phyloP scores from a whole-genome alignment of 2,329 filamentous ascomycete genomes.

The Xylogone sp. region DNA sequence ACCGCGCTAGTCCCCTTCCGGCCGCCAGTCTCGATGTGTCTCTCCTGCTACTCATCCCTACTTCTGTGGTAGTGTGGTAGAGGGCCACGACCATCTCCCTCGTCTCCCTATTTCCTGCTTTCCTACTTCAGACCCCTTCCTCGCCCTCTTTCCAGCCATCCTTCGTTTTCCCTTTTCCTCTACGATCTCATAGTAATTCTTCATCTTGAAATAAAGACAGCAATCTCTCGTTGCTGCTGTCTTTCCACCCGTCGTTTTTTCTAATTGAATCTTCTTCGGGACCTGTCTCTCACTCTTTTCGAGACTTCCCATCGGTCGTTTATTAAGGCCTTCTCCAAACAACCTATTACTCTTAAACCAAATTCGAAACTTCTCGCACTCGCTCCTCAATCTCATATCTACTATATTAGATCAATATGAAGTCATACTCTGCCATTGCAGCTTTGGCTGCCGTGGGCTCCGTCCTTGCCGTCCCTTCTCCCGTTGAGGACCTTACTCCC shows the following conservation, averaged over 20 bases:
- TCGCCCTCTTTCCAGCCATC: neutral
- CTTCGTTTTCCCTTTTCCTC: neutral
- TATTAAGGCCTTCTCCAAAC: conserved; percentile 1
- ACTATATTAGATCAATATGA: conserved; percentile 17
- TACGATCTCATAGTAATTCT: neutral
- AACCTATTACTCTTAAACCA: too few relatives aligned
- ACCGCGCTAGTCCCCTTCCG: too few relatives aligned
- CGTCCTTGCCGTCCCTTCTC: conserved; percentile 16
- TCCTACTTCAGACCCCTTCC: neutral
- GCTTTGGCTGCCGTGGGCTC: conserved; percentile 21
- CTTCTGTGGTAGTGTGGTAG: too few relatives aligned
- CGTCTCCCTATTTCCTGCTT: neutral
- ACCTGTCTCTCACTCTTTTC: conserved; percentile 19
- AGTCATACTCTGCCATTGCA: conserved; percentile 22
- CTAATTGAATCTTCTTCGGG: conserved; percentile 9
- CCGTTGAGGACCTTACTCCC: conserved; percentile 10
- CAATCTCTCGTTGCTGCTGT: conserved; percentile 19
- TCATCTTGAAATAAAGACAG: neutral
- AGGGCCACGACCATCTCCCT: too few relatives aligned
- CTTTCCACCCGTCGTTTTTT: conserved; percentile 13
- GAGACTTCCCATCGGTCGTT: conserved; percentile 5
- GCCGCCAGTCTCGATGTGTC: neutral
- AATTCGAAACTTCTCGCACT: neutral
- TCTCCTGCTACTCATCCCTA: neutral
- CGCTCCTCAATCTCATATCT: neutral